Evolutionary conservation across 192 early-diverging fungal genomes (phyloP).

Genomic region (Glomus cerebriforme): DNA sequence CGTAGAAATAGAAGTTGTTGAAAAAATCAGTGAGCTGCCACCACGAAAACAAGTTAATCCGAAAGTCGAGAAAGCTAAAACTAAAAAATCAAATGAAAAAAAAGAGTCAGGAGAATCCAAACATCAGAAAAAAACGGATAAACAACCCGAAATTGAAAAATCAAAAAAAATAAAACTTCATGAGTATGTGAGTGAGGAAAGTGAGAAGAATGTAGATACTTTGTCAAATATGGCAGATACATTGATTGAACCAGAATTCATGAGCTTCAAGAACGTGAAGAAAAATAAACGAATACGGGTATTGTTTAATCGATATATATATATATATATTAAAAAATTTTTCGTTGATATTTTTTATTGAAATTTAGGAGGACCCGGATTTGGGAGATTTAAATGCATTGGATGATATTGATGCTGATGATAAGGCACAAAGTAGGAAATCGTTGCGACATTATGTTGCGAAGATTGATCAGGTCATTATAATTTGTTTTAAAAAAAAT

Average conservation of each 20-base stretch:
- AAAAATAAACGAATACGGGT: conserved; percentile 40
- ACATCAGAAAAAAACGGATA: not conserved
- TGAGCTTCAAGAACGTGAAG: conserved; percentile 38
- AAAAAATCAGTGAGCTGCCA: not conserved
- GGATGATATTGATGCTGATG: conserved; percentile 76
- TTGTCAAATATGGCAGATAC: conserved; percentile 3
- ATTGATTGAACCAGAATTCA: conserved; percentile 41
- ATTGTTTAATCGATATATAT: conserved; percentile 14
- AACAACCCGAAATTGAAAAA: not conserved
- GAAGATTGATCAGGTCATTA: conserved; percentile 62
- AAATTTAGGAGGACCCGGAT: conserved; percentile 46
- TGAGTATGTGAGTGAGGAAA: not conserved
- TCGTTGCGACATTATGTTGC: conserved; percentile 63
- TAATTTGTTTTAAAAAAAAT: not conserved
- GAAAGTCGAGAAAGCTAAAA: not conserved
- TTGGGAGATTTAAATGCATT: conserved; percentile 78
- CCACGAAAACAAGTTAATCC: not conserved
- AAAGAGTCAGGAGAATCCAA: not conserved
- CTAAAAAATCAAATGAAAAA: not conserved
- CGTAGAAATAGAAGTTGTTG: not conserved
- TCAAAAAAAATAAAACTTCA: not conserved
- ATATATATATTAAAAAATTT: not conserved
- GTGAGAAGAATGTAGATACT: not conserved
- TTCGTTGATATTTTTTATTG: not conserved
- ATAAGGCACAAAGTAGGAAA: conserved; percentile 71